Evolutionary conservation across 768 basidiomycete genomes (phyloP).

Genomic region (Symmetrospora coprosmae): DNA sequence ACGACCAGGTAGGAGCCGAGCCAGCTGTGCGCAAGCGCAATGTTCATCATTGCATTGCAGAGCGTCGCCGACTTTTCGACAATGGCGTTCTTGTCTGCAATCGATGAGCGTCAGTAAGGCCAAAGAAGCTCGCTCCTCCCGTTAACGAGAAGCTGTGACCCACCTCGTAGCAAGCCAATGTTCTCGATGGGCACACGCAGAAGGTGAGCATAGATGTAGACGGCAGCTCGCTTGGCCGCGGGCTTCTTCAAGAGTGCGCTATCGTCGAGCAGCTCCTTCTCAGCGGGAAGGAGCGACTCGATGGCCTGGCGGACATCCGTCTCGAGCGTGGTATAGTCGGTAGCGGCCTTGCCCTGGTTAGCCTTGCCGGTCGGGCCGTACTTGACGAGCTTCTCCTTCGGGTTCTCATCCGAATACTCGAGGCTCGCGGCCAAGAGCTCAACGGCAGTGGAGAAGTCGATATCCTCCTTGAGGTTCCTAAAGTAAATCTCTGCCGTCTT

Average conservation of each 20-base stretch:
- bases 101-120: not conserved
- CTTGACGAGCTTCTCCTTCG: conserved; percentile 39
- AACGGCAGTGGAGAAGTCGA: conserved; percentile 57
- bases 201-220: conserved; percentile 72
- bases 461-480: conserved; percentile 67
- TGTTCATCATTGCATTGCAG: conserved; percentile 53
- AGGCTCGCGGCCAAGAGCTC: conserved; percentile 47
- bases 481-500: conserved; percentile 74
- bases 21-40: conserved; percentile 78
- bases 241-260: conserved; percentile 30
- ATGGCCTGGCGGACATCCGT: conserved; percentile 37
- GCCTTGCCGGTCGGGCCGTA: conserved; percentile 43
- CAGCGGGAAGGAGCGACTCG: no score
- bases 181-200: conserved; percentile 51
- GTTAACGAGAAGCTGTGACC: conserved; percentile 29
- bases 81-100: conserved; percentile 26
- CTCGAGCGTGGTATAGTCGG: no score
- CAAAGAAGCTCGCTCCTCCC: not conserved
- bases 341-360: no score
- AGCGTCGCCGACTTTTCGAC: conserved; percentile 28
- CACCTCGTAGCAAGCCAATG: conserved; percentile 50
- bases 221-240: conserved; percentile 45
- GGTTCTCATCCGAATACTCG: conserved; percentile 34
- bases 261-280: conserved; percentile 33
- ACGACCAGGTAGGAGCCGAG: conserved; percentile 59